Evolutionary conservation across 768 basidiomycete species (phyloP).

Genomic region (Lactarius hengduanensis): DNA sequence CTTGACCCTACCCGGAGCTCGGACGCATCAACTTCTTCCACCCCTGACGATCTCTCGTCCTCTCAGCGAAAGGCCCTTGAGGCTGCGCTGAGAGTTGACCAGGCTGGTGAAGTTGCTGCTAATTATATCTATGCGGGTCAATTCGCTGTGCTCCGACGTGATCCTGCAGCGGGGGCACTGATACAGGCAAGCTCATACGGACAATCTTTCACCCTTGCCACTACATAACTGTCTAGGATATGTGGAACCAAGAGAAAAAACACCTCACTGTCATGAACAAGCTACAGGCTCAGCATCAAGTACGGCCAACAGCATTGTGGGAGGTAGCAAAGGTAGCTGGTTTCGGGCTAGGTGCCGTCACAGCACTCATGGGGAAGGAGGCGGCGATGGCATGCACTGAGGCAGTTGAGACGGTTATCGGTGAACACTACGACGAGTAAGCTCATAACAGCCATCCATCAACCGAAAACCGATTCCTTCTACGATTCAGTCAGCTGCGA

Average conservation of each 20-base stretch:
- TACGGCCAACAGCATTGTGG: constrained; percentile 80
- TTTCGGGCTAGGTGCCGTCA: constrained; percentile 80
- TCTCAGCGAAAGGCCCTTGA: constrained; percentile 54
- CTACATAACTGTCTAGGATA: constrained; percentile 54
- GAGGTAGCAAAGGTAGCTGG: constrained; percentile 86
- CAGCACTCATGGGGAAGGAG: constrained; percentile 86
- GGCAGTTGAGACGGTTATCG: constrained; percentile 96
- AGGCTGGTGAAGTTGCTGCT: constrained; percentile 93
- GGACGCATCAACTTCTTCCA: constrained; percentile 48
- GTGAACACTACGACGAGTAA: constrained; percentile 97
- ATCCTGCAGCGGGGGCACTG: constrained; percentile 55
- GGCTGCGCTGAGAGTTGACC: constrained; percentile 83
- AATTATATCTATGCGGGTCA: constrained; percentile 96
- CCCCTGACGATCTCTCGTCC: constrained; percentile 52
- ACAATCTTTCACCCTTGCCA: constrained; percentile 16
- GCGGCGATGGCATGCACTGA: constrained; percentile 99
- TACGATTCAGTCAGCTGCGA: constrained; percentile 67
- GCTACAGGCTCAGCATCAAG: constrained; percentile 76
- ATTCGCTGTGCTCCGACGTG: constrained; percentile 63
- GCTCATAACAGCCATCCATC: constrained; percentile 35
- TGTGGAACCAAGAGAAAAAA: constrained; percentile 97
- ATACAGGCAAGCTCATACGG: constrained; percentile 61
- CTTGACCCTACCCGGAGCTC: constrained; percentile 38
- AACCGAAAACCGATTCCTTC: constrained; percentile 5
- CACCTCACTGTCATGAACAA: constrained; percentile 86